Evolutionary conservation across 2,329 filamentous ascomycete species (phyloP).

Genomic region (Aspergillus sp.): DNA sequence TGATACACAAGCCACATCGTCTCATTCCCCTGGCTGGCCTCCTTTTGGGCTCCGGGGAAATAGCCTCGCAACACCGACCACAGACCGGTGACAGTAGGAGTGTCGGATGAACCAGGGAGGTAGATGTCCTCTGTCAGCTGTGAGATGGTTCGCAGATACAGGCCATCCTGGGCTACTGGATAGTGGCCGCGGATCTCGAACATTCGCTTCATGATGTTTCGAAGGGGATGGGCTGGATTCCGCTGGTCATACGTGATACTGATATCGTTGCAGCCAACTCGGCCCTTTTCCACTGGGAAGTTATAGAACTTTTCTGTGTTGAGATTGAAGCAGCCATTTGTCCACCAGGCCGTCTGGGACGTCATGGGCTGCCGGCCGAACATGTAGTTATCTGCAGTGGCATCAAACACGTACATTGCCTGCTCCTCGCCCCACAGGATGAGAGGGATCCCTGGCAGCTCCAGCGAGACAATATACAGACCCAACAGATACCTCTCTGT

Average conservation of each 20-base stretch:
- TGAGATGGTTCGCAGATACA: constrained; percentile 53
- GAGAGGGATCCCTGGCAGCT: constrained; percentile 62
- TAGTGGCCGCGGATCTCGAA: constrained; percentile 60
- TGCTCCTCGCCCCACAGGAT: constrained; percentile 67
- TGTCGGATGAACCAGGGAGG: constrained; percentile 53
- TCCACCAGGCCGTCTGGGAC: constrained; percentile 61
- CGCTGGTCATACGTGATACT: constrained; percentile 60
- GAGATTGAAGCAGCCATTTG: constrained; percentile 63
- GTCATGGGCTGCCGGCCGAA: constrained; percentile 66
- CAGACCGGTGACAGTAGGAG: constrained; percentile 58
- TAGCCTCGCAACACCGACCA: constrained; percentile 59
- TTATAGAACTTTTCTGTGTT: constrained; percentile 57
- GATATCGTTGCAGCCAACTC: constrained; percentile 58
- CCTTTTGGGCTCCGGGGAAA: constrained; percentile 54
- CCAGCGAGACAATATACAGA: constrained; percentile 58
- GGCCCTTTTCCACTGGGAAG: constrained; percentile 57
- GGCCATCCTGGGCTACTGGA: constrained; percentile 60
- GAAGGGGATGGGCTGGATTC: constrained; percentile 61
- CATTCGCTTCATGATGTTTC: constrained; percentile 63
- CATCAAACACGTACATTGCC: constrained; percentile 63
- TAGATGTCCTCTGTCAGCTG: constrained; percentile 54
- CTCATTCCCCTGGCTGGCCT: constrained; percentile 45
- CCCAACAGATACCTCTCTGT: constrained; percentile 59
- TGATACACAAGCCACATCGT: constrained; percentile 48
- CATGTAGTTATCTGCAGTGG: constrained; percentile 64